Evolutionary conservation across 305 asterid species (phyloP).

Genomic region (Solanum hybrid): DNA sequence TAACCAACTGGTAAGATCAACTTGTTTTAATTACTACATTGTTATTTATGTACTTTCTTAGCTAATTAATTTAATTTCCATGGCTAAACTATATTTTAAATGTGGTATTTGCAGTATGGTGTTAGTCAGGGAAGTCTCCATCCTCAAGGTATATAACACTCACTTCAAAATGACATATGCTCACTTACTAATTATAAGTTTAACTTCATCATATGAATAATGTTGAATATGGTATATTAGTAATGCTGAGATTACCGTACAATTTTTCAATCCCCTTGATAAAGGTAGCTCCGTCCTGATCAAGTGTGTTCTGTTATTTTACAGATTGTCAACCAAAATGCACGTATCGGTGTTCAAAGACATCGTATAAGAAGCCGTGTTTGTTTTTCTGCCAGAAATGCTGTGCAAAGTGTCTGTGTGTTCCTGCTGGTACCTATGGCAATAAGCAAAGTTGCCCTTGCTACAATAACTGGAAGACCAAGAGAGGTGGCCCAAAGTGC

Average conservation of each 20-base stretch:
- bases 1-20: not conserved
- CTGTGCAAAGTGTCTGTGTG: constrained; percentile 22
- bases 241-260: not conserved
- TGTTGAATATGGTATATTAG: not conserved
- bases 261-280: not conserved
- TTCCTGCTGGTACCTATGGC: constrained; percentile 26
- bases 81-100: not conserved
- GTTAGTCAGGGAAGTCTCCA: constrained; percentile 6
- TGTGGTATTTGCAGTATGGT: constrained; percentile 6
- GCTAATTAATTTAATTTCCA: not conserved
- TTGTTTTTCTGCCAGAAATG: constrained; percentile 31
- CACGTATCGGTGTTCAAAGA: constrained; percentile 18
- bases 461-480: constrained; percentile 28
- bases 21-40: not conserved
- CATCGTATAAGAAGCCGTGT: constrained; percentile 23
- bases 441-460: constrained; percentile 24
- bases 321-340: constrained; percentile 23
- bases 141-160: constrained; percentile 1
- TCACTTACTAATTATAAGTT: not conserved
- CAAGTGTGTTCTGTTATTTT: not conserved
- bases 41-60: not conserved
- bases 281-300: not conserved
- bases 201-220: not conserved
- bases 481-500: constrained; percentile 24
- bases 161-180: not conserved